Evolutionary conservation across 2,329 filamentous ascomycete species (phyloP).

Genomic region (Hymenoscyphus linearis): DNA sequence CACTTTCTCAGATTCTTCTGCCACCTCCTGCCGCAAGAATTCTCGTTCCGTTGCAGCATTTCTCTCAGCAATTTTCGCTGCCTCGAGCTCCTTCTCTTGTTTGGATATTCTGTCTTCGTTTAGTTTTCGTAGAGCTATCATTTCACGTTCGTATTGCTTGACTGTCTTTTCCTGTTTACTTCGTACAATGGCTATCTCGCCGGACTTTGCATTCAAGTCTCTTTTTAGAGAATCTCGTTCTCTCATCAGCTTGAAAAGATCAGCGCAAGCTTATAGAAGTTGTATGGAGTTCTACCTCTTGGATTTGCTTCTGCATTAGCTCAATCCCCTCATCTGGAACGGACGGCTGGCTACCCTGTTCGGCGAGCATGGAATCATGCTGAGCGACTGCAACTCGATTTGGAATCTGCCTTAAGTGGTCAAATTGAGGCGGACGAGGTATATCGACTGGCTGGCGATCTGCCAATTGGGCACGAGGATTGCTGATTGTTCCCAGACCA

Average conservation of each 20-base stretch:
- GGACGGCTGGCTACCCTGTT: slow-evolving; percentile 17
- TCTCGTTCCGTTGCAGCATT: slow-evolving; percentile 63
- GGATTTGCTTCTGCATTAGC: slow-evolving; percentile 21
- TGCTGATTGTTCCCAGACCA: slow-evolving; percentile 15
- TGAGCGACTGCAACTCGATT: slow-evolving; percentile 6
- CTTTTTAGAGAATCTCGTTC: slow-evolving; percentile 50
- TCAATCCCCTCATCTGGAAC: slow-evolving; percentile 4
- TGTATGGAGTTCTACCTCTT: slow-evolving; percentile 20
- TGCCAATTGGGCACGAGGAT: slow-evolving; percentile 8
- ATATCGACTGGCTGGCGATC: slow-evolving; percentile 12
- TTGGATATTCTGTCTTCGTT: slow-evolving; percentile 60
- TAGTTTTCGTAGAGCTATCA: slow-evolving; percentile 56
- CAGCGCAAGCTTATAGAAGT: background rate
- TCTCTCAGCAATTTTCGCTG: slow-evolving; percentile 58
- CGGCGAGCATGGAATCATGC: slow-evolving; percentile 15
- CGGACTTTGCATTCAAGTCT: slow-evolving; percentile 57
- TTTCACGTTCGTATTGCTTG: slow-evolving; percentile 57
- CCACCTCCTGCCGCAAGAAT: slow-evolving; percentile 68
- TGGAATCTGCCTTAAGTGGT: slow-evolving; percentile 7
- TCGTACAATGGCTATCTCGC: slow-evolving; percentile 71
- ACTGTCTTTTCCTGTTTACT: slow-evolving; percentile 59
- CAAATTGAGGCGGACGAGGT: slow-evolving; percentile 11
- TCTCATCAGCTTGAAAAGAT: slow-evolving; percentile 37
- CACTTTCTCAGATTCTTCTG: slow-evolving; percentile 47
- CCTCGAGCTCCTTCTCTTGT: slow-evolving; percentile 59